Conservation (phyloP, 192 early-diverging fungal species). For the Entomortierella chlamydospora region DNA sequence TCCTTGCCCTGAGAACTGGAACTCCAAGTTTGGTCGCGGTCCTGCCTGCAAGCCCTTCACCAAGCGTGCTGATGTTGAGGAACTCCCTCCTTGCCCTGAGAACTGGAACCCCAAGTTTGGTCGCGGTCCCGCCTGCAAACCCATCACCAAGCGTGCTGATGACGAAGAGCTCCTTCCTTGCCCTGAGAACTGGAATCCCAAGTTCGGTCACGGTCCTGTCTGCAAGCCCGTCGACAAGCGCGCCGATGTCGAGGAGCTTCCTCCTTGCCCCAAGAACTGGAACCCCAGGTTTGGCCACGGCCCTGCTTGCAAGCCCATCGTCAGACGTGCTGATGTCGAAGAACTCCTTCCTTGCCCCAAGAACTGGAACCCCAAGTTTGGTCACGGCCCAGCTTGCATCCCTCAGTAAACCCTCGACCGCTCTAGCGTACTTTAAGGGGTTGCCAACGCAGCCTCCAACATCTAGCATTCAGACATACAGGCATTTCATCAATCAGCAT, state of each 20-base stretch:
- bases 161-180: background rate
- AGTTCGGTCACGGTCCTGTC: background rate
- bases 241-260: background rate
- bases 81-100: constrained; percentile 1
- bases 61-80: background rate
- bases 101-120: constrained; percentile 1
- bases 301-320: too few relatives aligned
- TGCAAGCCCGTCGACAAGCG: background rate
- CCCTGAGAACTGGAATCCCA: background rate
- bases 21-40: constrained; percentile 6
- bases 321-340: too few relatives aligned
- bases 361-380: too few relatives aligned
- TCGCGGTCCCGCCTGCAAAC: background rate
- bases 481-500: too few relatives aligned
- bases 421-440: too few relatives aligned
- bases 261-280: constrained; percentile 10
- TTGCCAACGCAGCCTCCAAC: too few relatives aligned
- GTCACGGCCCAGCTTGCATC: too few relatives aligned
- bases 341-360: too few relatives aligned
- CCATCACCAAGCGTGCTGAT: too few relatives aligned
- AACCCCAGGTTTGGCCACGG: background rate
- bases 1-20: background rate
- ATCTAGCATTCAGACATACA: too few relatives aligned
- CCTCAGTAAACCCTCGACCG: too few relatives aligned
- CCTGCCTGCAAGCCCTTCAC: background rate